These are phyloP conservation scores for Diaporthe ampelina DNA, from an alignment of 2,329 filamentous ascomycete species.

Conservation along the genomic window DNA sequence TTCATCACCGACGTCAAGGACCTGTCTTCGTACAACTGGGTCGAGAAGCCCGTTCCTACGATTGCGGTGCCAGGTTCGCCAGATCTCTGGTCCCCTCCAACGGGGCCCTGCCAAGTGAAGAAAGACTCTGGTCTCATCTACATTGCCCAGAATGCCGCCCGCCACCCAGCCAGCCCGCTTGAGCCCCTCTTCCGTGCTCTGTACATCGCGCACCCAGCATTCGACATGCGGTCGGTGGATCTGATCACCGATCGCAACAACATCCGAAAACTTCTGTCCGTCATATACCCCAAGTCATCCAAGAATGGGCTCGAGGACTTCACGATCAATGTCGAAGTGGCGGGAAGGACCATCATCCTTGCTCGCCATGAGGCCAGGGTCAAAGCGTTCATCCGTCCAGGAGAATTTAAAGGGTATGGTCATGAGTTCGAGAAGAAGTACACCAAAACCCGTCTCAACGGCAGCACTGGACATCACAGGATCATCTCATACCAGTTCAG, in stretches of 20 bases:
- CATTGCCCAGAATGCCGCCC: slow-evolving; percentile 60
- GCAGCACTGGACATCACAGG: slow-evolving; percentile 60
- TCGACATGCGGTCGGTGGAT: slow-evolving; percentile 55
- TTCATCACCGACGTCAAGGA: slow-evolving; percentile 46
- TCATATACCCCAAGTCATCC: slow-evolving; percentile 51
- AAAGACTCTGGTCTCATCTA: slow-evolving; percentile 57
- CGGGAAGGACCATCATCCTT: slow-evolving; percentile 55
- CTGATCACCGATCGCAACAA: slow-evolving; percentile 63
- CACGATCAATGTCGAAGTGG: slow-evolving; percentile 57
- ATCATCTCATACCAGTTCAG: slow-evolving; percentile 60
- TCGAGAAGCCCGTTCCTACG: slow-evolving; percentile 55
- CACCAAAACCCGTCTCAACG: slow-evolving; percentile 51
- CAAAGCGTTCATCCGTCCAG: slow-evolving; percentile 45
- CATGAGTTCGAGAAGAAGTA: slow-evolving; percentile 61
- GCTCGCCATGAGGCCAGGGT: slow-evolving; percentile 51
- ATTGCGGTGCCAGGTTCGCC: slow-evolving; percentile 61
- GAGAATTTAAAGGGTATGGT: slow-evolving; percentile 58
- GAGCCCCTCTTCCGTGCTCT: slow-evolving; percentile 63
- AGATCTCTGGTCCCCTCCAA: slow-evolving; percentile 54
- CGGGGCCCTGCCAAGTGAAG: slow-evolving; percentile 44
- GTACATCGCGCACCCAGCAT: slow-evolving; percentile 53
- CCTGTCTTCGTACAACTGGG: slow-evolving; percentile 66
- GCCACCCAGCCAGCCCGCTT: slow-evolving; percentile 57
- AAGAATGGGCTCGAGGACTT: slow-evolving; percentile 50
- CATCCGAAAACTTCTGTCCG: slow-evolving; percentile 62